These are phyloP conservation scores for Fusarium buxicola DNA, from an alignment of 2,329 filamentous ascomycete species.

Conservation along the genomic window DNA sequence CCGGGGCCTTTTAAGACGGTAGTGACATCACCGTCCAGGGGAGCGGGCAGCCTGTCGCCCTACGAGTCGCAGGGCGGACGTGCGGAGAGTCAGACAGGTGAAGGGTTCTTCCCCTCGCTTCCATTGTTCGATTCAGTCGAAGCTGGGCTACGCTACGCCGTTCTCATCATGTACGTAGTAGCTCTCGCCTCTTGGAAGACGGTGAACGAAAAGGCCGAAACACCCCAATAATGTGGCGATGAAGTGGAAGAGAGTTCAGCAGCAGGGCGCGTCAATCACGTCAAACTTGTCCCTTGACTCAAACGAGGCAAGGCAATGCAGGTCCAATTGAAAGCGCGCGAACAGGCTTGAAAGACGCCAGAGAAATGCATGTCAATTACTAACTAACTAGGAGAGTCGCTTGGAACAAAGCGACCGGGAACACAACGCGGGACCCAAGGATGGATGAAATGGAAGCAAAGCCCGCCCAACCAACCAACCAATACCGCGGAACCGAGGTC, in stretches of 20 bases:
- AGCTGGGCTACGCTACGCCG: conserved; percentile 12
- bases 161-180: conserved; percentile 21
- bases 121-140: conserved; percentile 29
- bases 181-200: conserved; percentile 27
- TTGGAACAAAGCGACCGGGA: conserved; percentile 23
- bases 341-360: conserved; percentile 5
- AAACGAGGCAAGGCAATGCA: conserved; percentile 6
- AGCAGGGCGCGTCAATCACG: conserved; percentile 4
- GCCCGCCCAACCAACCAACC: conserved; percentile 26
- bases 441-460: conserved; percentile 24
- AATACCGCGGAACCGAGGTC: conserved; percentile 35
- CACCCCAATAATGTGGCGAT: conserved; percentile 10
- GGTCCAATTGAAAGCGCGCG: conserved; percentile 14
- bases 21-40: conserved; percentile 45
- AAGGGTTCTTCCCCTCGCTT: conserved; percentile 31
- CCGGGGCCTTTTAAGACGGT: conserved; percentile 40
- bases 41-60: conserved; percentile 27
- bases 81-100: conserved; percentile 23
- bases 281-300: conserved; percentile 11
- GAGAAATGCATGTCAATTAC: background rate
- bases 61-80: conserved; percentile 27
- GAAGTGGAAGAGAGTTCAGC: conserved; percentile 19
- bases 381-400: background rate
- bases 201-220: conserved; percentile 32
- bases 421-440: conserved; percentile 7